Evolutionary conservation across 2,329 filamentous ascomycete genomes (phyloP).

Genomic region (Stagonosporopsis tanaceti): DNA sequence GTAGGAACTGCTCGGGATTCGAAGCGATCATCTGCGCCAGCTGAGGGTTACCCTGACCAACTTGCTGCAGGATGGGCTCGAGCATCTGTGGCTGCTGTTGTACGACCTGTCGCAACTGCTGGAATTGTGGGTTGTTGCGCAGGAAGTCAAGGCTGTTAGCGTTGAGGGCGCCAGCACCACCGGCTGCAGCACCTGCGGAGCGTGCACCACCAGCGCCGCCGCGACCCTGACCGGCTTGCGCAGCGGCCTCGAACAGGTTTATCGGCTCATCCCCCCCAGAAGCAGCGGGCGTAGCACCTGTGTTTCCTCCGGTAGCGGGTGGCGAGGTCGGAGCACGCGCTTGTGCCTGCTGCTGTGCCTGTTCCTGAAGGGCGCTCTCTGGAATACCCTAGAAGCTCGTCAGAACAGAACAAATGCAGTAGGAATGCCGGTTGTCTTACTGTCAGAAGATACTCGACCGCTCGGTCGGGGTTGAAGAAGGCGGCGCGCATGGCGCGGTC

Average conservation of each 20-base stretch:
- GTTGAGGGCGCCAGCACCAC: conserved; percentile 59
- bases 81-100: conserved; percentile 99
- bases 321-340: conserved; percentile 53
- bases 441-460: conserved; percentile 92
- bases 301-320: conserved; percentile 58
- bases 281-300: conserved; percentile 40
- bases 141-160: conserved; percentile 90
- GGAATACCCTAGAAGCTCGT: conserved; percentile 77
- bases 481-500: conserved; percentile 95
- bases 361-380: conserved; percentile 78
- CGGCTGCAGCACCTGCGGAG: conserved; percentile 59
- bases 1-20: conserved; percentile 92
- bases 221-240: conserved; percentile 70
- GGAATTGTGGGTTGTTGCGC: conserved; percentile 95
- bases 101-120: conserved; percentile 94
- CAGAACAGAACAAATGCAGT: conserved; percentile 26
- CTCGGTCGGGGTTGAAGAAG: conserved; percentile 95
- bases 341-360: conserved; percentile 54
- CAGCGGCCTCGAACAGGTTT: conserved; percentile 93
- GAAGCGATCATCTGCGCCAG: conserved; percentile 90
- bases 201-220: conserved; percentile 54
- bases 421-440: conserved; percentile 60
- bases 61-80: conserved; percentile 95
- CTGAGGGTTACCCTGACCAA: conserved; percentile 92
- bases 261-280: conserved; percentile 70